Percentiles rank a stretch among this genome's conserved stretches.
phyloP scores from a whole-genome alignment of 495 filamentous ascomycete species.

The Tuber borchii region DNA sequence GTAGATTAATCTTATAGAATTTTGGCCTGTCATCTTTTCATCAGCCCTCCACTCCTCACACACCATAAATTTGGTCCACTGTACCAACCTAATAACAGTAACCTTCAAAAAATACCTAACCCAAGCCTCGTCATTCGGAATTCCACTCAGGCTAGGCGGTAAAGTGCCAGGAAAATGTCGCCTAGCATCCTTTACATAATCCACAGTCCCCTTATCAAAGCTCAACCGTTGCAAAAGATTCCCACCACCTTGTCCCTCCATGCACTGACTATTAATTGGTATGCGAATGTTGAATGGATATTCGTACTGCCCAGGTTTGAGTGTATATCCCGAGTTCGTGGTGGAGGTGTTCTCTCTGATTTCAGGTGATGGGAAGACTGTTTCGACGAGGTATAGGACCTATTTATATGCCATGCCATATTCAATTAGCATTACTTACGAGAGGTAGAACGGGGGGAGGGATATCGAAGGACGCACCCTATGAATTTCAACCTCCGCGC shows the following conservation, averaged over 20 bases:
- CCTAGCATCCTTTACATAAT: conserved; percentile 48
- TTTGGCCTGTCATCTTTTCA: conserved; percentile 22
- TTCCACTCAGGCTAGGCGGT: conserved; percentile 76
- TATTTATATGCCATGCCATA: conserved; percentile 37
- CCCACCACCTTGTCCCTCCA: conserved; percentile 19
- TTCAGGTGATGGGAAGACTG: conserved; percentile 57
- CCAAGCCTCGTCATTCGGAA: conserved; percentile 68
- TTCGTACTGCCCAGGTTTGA: conserved; percentile 71
- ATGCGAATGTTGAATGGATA: conserved; percentile 92
- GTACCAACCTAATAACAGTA: conserved; percentile 52
- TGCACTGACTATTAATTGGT: conserved; percentile 85
- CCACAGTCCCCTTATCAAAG: conserved; percentile 38
- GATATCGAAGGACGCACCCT: conserved; percentile 52
- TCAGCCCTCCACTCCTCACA: neutral
- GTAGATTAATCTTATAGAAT: conserved; percentile 38
- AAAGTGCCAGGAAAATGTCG: conserved; percentile 78
- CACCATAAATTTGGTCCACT: neutral
- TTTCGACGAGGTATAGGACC: conserved; percentile 61
- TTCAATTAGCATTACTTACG: neutral
- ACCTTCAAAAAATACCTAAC: conserved; percentile 91
- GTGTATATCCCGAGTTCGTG: conserved; percentile 52
- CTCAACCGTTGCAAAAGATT: conserved; percentile 31
- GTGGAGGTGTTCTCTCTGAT: conserved; percentile 47
- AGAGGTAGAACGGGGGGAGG: neutral
- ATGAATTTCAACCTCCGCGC: conserved; percentile 63